A percentile compares a stretch with the other conserved stretches of the same genome.
Evolutionary conservation across 305 asterid species (phyloP).

Genomic region (Solanum hybrid): DNA sequence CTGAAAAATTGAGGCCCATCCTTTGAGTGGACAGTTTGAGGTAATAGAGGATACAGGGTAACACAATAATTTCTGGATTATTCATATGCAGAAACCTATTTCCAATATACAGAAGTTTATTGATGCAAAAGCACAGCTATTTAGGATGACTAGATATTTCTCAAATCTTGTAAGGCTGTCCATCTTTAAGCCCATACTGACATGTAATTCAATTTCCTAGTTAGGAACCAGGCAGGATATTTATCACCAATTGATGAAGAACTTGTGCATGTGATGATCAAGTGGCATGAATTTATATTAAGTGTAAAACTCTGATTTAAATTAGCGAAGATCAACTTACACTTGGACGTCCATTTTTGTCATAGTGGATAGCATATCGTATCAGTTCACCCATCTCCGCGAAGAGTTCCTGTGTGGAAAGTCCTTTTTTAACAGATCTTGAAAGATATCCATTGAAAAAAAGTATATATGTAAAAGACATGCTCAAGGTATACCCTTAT

Average conservation of each 20-base stretch:
- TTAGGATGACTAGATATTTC: background rate
- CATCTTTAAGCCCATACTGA: background rate
- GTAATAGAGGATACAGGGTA: background rate
- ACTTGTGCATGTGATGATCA: background rate
- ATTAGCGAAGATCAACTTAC: conserved; percentile 36
- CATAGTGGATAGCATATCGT: conserved; percentile 78
- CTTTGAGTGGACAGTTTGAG: background rate
- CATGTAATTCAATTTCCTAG: too few relatives aligned
- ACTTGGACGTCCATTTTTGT: conserved; percentile 82
- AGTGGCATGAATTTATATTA: background rate
- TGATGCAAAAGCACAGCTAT: background rate
- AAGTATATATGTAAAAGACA: conserved; percentile 17
- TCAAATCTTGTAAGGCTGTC: background rate
- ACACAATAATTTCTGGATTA: background rate
- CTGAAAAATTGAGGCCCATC: background rate
- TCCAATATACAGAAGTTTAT: background rate
- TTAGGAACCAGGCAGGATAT: background rate
- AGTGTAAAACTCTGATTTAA: background rate
- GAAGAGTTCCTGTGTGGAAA: conserved; percentile 70
- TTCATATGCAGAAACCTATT: background rate
- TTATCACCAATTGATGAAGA: background rate
- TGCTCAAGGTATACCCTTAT: conserved; percentile 69
- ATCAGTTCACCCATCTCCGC: conserved; percentile 80
- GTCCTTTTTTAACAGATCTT: conserved; percentile 35
- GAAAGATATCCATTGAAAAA: conserved; percentile 19